Percentiles rank a stretch among this genome's conserved stretches.
Conservation (phyloP, 2,329 filamentous ascomycete genomes). For the Fusarium nematophilum region DNA sequence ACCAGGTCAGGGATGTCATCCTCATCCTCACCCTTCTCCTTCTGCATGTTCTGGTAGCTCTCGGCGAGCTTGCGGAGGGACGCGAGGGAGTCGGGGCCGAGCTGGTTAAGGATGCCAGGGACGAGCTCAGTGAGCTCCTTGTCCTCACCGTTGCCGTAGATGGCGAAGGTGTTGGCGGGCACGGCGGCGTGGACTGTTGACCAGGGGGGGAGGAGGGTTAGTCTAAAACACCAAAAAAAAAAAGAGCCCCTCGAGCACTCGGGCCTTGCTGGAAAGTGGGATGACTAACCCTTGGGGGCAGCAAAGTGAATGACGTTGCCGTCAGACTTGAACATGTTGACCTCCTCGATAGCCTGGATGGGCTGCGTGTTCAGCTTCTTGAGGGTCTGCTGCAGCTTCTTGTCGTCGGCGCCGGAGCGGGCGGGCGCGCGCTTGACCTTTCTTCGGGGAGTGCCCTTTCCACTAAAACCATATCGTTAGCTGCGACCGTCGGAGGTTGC, state of each 20-base stretch:
- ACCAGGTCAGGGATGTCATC: constrained; percentile 98
- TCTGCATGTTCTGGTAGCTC: constrained; percentile 99
- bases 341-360: constrained; percentile 99
- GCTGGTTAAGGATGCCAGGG: constrained; percentile 99
- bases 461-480: constrained; percentile 62
- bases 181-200: constrained; percentile 91
- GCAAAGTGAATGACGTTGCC: constrained; percentile 99
- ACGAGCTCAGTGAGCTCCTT: constrained; percentile 99
- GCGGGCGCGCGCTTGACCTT: constrained; percentile 99
- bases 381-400: constrained; percentile 96
- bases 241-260: constrained; percentile 23
- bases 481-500: constrained; percentile 36
- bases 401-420: constrained; percentile 94
- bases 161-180: constrained; percentile 98
- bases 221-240: constrained; percentile 31
- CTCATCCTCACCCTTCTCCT: constrained; percentile 88
- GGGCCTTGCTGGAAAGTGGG: constrained; percentile 2
- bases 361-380: constrained; percentile 99
- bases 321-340: constrained; percentile 99
- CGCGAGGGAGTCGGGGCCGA: constrained; percentile 96
- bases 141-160: constrained; percentile 98
- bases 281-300: constrained; percentile 88
- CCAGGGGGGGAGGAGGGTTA: constrained; percentile 18
- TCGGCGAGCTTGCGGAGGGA: constrained; percentile 98
- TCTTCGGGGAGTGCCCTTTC: constrained; percentile 97